Evolutionary conservation across 768 basidiomycete species (phyloP).

Genomic region (Galerina sulciceps): DNA sequence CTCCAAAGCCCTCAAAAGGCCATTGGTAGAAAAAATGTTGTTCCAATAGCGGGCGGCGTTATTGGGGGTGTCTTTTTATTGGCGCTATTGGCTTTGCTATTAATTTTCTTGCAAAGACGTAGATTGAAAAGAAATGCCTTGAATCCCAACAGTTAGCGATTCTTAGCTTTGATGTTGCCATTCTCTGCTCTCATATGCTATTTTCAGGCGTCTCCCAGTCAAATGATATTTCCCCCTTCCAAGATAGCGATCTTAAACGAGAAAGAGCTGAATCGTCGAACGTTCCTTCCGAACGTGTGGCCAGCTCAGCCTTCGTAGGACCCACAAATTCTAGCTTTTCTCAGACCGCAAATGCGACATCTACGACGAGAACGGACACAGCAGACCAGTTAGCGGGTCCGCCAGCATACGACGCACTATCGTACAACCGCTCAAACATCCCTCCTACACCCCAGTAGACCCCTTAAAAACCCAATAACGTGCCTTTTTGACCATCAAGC

Average conservation of each 20-base stretch:
- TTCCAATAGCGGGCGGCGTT: conserved; percentile 18
- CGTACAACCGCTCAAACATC: no score
- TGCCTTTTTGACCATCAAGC: no score
- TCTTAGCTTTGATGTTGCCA: no score
- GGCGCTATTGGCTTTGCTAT: background rate
- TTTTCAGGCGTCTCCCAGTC: background rate
- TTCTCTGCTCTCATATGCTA: background rate
- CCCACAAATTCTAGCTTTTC: background rate
- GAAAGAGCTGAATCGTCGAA: background rate
- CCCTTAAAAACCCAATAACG: no score
- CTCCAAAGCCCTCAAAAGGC: background rate
- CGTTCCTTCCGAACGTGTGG: background rate
- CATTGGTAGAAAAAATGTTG: conserved; percentile 1
- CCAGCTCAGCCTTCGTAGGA: background rate
- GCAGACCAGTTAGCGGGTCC: background rate
- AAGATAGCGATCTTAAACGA: conserved; percentile 3
- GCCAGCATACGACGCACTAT: conserved; percentile 2
- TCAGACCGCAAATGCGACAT: background rate
- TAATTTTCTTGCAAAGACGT: conserved; percentile 8
- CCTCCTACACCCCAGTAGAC: no score
- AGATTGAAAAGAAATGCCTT: background rate
- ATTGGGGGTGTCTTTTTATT: conserved; percentile 11
- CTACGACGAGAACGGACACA: background rate
- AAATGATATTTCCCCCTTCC: conserved; percentile 1
- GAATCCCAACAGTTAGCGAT: no score